These are phyloP conservation scores for Kickxella alabastrina DNA, from an alignment of 192 early-diverging fungal species.

Conservation along the genomic window DNA sequence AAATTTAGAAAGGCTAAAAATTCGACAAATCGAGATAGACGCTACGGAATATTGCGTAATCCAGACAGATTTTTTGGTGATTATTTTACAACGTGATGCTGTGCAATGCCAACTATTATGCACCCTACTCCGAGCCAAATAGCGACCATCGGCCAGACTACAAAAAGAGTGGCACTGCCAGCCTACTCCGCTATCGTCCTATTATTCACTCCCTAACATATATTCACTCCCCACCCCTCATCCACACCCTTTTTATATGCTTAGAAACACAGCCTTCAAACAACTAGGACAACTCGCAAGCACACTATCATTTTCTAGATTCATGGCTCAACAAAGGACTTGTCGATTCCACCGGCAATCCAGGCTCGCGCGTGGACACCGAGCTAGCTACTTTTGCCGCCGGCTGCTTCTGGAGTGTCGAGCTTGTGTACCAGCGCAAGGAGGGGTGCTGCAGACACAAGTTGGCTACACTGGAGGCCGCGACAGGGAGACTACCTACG, in stretches of 20 bases:
- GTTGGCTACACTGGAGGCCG: conserved; percentile 69
- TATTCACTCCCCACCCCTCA: no score
- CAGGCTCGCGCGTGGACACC: conserved; percentile 16
- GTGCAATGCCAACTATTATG: no score
- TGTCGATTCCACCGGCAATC: conserved; percentile 22
- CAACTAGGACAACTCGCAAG: conserved; percentile 9
- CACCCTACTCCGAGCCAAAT: no score
- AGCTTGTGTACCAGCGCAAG: conserved; percentile 48
- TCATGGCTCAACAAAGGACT: conserved; percentile 24
- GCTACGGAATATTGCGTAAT: no score
- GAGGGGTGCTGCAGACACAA: conserved; percentile 50
- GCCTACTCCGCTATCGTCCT: no score
- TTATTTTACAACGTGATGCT: no score
- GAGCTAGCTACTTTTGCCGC: conserved; percentile 80
- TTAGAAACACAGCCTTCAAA: not conserved
- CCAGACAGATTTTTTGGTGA: no score
- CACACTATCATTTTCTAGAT: conserved; percentile 8
- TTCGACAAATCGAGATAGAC: no score
- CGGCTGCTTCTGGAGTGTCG: conserved; percentile 88
- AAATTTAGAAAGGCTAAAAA: no score
- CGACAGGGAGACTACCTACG: conserved; percentile 33
- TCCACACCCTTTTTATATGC: not conserved
- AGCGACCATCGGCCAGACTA: no score
- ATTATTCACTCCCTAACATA: no score
- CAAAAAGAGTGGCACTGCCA: no score